These are phyloP conservation scores for Leptodermis oblonga DNA, from an alignment of 257 asterid species.

Conservation along the genomic window DNA sequence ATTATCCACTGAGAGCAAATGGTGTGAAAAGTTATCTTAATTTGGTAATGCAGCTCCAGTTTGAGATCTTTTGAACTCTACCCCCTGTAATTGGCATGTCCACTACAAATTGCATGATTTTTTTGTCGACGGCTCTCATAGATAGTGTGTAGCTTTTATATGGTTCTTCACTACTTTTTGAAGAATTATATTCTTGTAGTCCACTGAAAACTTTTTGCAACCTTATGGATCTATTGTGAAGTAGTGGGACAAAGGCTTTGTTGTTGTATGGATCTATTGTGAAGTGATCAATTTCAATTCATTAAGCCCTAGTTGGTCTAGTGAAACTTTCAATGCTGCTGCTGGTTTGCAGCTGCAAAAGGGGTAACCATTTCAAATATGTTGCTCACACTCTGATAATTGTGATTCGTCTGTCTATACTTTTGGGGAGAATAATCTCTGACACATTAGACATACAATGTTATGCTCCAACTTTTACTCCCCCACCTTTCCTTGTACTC, in stretches of 20 bases:
- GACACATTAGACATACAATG: neutral
- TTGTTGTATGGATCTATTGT: neutral
- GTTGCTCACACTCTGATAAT: neutral
- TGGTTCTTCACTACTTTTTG: no score
- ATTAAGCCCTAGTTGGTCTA: neutral
- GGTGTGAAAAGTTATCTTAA: no score
- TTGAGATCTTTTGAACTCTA: neutral
- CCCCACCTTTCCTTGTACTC: conserved; percentile 7
- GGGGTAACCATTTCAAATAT: neutral
- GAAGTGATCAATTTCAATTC: conserved; percentile 1
- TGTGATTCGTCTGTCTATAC: neutral
- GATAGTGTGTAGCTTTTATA: neutral
- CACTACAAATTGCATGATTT: neutral
- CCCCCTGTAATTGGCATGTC: neutral
- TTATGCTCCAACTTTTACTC: neutral
- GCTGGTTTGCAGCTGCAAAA: neutral
- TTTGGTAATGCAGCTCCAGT: neutral
- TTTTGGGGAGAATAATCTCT: neutral
- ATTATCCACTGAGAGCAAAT: no score
- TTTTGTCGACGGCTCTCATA: neutral
- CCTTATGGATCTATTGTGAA: neutral
- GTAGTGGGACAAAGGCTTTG: no score
- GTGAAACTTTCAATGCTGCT: neutral
- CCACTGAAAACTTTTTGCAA: neutral
- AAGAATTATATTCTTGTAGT: neutral